phyloP scores from a whole-genome alignment of 257 asterid genomes.

The Coffea eugenioides region DNA sequence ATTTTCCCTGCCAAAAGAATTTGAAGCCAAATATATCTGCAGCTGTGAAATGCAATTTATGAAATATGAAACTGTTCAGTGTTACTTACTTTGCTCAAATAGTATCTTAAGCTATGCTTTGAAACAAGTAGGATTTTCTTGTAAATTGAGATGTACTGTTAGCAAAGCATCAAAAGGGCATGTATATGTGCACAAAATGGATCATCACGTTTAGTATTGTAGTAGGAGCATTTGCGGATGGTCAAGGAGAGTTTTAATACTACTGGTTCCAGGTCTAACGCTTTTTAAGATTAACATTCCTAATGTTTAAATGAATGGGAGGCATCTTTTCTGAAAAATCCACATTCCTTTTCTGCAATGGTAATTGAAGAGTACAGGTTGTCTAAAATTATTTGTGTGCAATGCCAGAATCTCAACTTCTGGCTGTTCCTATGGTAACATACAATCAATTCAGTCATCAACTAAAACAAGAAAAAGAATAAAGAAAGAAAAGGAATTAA shows the following conservation, averaged over 20 bases:
- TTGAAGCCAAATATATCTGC: neutral
- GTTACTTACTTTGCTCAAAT: neutral
- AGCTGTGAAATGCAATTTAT: neutral
- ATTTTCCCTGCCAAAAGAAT: neutral
- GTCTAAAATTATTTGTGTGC: neutral
- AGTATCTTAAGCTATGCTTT: neutral
- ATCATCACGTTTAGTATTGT: neutral
- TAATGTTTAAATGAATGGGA: neutral
- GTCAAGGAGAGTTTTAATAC: neutral
- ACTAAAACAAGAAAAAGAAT: neutral
- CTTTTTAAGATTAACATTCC: neutral
- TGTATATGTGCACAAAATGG: no score
- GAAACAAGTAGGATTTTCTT: neutral
- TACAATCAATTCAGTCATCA: neutral
- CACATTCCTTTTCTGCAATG: neutral
- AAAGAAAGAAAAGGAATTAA: no score
- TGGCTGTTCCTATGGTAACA: neutral
- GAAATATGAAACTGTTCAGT: neutral
- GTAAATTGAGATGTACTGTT: neutral
- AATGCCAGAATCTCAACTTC: constrained; percentile 2
- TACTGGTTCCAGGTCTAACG: neutral
- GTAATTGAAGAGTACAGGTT: neutral
- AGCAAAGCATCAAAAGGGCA: neutral
- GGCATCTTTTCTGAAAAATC: neutral
- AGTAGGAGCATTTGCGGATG: neutral